These are phyloP conservation scores for Rhododendron kiyosumense DNA, from an alignment of 148 eudicot species.

Conservation along the genomic window DNA sequence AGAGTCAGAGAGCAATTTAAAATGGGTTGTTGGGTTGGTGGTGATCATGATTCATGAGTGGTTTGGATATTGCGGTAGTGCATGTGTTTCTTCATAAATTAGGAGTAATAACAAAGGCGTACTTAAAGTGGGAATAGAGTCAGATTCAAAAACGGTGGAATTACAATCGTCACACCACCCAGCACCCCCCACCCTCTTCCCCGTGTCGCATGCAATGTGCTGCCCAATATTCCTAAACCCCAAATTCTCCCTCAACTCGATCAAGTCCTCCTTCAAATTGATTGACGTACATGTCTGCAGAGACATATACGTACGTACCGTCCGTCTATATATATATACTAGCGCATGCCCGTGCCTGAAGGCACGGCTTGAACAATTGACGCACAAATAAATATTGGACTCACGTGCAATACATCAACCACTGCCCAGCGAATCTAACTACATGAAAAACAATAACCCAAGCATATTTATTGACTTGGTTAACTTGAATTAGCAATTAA, in stretches of 20 bases:
- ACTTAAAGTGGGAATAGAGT: neutral
- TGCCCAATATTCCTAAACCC: neutral
- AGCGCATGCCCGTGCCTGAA: no score
- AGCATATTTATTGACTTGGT: no score
- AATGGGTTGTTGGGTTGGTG: neutral
- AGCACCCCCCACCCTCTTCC: neutral
- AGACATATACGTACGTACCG: neutral
- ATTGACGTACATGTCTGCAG: neutral
- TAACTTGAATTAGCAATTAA: no score
- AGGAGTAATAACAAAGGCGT: no score
- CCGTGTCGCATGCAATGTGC: neutral
- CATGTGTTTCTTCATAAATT: no score
- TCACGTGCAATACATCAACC: no score
- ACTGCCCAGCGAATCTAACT: no score
- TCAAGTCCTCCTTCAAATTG: neutral
- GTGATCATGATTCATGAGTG: neutral
- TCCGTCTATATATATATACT: no score
- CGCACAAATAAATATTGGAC: no score
- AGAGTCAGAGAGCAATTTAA: neutral
- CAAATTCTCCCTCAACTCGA: neutral
- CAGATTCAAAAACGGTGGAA: neutral
- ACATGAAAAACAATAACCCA: no score
- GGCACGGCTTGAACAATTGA: no score
- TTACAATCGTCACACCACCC: neutral
- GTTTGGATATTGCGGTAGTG: neutral